Conservation (phyloP, 176 grass and related monocot genomes). For the Canna indica region DNA sequence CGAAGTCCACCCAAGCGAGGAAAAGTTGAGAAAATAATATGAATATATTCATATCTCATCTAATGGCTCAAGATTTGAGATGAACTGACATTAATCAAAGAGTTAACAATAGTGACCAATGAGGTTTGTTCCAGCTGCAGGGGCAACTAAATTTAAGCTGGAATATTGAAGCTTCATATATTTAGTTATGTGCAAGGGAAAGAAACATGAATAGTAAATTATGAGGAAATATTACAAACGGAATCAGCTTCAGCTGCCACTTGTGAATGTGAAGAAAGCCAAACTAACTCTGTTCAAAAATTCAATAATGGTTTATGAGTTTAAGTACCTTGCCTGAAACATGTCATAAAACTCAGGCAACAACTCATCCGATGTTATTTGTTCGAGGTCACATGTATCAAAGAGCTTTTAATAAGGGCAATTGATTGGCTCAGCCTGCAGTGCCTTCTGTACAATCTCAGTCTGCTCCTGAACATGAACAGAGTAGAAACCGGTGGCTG, state of each 20-base stretch:
- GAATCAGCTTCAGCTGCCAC: no score
- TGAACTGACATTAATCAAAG: no score
- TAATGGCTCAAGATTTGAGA: no score
- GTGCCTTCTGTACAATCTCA: slow-evolving; percentile 61
- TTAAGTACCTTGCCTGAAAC: not conserved
- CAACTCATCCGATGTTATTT: not conserved
- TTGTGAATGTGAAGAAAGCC: not conserved
- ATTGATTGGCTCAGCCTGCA: slow-evolving; percentile 57
- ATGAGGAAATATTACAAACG: not conserved
- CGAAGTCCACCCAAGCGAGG: no score
- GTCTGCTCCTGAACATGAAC: slow-evolving; percentile 72
- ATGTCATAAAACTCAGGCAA: not conserved
- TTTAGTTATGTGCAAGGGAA: not conserved
- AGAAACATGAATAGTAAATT: not conserved
- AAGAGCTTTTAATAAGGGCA: slow-evolving; percentile 24
- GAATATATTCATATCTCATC: no score
- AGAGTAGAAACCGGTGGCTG: slow-evolving; percentile 73
- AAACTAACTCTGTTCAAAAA: not conserved
- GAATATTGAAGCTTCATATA: not conserved
- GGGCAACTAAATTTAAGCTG: no score
- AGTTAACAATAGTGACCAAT: no score
- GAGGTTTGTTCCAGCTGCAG: no score
- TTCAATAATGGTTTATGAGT: not conserved
- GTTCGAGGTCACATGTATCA: not conserved
- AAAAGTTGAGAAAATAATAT: no score